Evolutionary conservation across 2,329 filamentous ascomycete species (phyloP).

Genomic region (Neonectria coccinea): DNA sequence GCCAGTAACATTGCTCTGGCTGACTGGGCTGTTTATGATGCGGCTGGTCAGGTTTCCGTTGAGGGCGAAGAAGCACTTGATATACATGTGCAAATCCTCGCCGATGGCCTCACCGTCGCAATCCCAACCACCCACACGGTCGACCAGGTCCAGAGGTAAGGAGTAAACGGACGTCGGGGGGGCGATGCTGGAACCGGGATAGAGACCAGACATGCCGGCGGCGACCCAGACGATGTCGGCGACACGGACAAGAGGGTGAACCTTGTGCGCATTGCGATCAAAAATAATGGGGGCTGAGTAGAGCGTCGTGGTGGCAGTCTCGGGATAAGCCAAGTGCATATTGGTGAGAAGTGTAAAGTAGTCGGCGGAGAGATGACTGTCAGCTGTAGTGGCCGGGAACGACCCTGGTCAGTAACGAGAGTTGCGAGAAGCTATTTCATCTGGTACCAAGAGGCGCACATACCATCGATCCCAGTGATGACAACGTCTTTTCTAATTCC

Average conservation of each 20-base stretch:
- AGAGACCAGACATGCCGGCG: conserved; percentile 76
- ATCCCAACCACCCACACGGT: conserved; percentile 79
- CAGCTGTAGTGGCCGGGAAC: conserved; percentile 60
- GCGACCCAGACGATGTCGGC: conserved; percentile 80
- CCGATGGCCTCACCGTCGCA: conserved; percentile 77
- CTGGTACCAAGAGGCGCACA: conserved; percentile 44
- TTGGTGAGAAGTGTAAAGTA: conserved; percentile 75
- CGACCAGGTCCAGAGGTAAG: conserved; percentile 73
- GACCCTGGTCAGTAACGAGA: conserved; percentile 23
- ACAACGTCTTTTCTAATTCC: conserved; percentile 69
- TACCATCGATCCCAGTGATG: conserved; percentile 80
- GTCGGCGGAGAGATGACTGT: conserved; percentile 76
- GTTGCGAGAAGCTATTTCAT: conserved; percentile 14
- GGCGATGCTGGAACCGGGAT: conserved; percentile 71
- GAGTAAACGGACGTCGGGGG: conserved; percentile 82
- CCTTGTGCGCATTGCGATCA: conserved; percentile 77
- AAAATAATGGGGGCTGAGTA: conserved; percentile 80
- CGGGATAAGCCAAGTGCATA: conserved; percentile 70
- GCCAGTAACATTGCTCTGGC: conserved; percentile 77
- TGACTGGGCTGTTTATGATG: conserved; percentile 75
- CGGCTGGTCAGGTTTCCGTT: conserved; percentile 75
- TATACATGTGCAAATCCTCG: conserved; percentile 82
- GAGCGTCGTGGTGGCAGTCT: conserved; percentile 71
- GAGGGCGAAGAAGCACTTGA: conserved; percentile 81
- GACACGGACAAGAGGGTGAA: conserved; percentile 75